Conservation (phyloP, 495 filamentous ascomycete species). For the Amorphotheca resinae region DNA sequence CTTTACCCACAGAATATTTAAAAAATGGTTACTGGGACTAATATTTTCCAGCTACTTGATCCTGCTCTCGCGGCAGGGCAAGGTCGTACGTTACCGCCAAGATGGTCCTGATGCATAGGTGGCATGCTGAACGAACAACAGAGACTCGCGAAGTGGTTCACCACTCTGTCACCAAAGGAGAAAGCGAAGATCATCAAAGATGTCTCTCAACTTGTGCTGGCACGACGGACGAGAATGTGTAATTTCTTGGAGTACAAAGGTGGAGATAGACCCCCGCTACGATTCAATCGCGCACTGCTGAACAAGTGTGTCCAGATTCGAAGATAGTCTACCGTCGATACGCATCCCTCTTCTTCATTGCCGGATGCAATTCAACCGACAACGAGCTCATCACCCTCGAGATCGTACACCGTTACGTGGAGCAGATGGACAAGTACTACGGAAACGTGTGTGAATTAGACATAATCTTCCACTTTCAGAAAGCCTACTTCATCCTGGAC, state of each 20-base stretch:
- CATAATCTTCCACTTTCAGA: conserved; percentile 82
- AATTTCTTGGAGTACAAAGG: conserved; percentile 99
- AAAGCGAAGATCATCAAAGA: conserved; percentile 99
- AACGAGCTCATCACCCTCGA: conserved; percentile 98
- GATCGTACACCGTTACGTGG: conserved; percentile 96
- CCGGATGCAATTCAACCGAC: conserved; percentile 84
- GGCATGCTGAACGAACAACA: conserved; percentile 33
- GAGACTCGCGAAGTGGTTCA: conserved; percentile 99
- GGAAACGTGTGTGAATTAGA: conserved; percentile 86
- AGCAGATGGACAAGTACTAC: conserved; percentile 99
- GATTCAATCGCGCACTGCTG: not conserved
- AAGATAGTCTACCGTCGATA: conserved; percentile 99
- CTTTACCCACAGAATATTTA: no score
- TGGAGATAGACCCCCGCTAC: conserved; percentile 18
- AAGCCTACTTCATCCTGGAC: conserved; percentile 97
- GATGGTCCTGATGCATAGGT: conserved; percentile 6
- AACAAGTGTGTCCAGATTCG: conserved; percentile 49
- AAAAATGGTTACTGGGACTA: no score
- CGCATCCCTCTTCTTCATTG: conserved; percentile 98
- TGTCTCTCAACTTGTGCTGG: conserved; percentile 94
- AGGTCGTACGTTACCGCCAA: conserved; percentile 67
- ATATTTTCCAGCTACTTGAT: conserved; percentile 73
- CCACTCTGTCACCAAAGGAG: conserved; percentile 92
- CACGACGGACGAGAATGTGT: conserved; percentile 94
- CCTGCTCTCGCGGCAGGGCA: conserved; percentile 92